phyloP scores from a whole-genome alignment of 179 eudicot genomes.

The Dionaea muscipula region DNA sequence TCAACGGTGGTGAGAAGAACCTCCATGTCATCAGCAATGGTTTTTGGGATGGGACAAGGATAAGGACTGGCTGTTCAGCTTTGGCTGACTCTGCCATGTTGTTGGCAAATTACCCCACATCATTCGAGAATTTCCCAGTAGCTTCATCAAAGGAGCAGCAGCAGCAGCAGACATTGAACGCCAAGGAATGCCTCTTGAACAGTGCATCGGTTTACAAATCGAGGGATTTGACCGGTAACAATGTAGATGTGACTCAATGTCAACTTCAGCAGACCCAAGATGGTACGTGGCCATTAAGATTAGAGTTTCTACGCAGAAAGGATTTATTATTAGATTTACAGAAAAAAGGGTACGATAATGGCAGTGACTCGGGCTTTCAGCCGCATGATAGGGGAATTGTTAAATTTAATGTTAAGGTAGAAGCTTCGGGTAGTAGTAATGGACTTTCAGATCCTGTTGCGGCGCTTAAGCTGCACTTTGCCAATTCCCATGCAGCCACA shows the following conservation, averaged over 20 bases:
- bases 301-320: conserved; percentile 32
- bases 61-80: conserved; percentile 35
- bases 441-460: conserved; percentile 75
- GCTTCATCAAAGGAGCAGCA: conserved; percentile 34
- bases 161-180: conserved; percentile 16
- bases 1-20: conserved; percentile 28
- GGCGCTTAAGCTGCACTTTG: conserved; percentile 62
- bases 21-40: conserved; percentile 40
- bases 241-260: conserved; percentile 19
- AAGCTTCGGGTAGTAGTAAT: conserved; percentile 24
- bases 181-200: conserved; percentile 17
- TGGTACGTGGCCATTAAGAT: conserved; percentile 29
- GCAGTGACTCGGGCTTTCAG: conserved; percentile 20
- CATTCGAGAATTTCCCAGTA: conserved; percentile 27
- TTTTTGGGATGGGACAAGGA: conserved; percentile 56
- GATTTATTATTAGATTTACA: conserved; percentile 27
- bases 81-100: conserved; percentile 52
- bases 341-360: conserved; percentile 34
- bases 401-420: conserved; percentile 30
- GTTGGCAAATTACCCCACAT: conserved; percentile 45
- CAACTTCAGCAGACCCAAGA: conserved; percentile 23
- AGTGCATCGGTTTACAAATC: conserved; percentile 21
- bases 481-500: conserved; percentile 13
- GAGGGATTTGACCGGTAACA: conserved; percentile 23
- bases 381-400: conserved; percentile 27